Conservation (phyloP, 345 rosid species). For the Citrus glauca region DNA sequence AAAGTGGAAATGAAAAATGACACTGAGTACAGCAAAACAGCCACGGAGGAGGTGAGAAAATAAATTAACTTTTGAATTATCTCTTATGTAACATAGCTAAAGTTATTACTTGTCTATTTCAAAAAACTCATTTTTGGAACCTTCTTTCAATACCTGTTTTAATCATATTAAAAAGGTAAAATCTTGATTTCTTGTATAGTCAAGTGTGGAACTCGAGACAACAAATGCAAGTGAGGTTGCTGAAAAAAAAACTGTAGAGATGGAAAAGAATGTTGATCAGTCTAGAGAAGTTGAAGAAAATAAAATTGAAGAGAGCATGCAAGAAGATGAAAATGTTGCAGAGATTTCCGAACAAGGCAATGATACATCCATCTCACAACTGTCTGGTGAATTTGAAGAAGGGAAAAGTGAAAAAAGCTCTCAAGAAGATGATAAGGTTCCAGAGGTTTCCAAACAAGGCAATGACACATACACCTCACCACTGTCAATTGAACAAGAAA, state of each 20-base stretch:
- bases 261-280: background rate
- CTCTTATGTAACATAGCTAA: background rate
- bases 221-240: conserved; percentile 12
- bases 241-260: conserved; percentile 7
- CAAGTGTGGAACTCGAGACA: conserved; percentile 19
- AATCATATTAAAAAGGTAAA: background rate
- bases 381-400: background rate
- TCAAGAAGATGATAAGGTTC: background rate
- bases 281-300: background rate
- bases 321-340: background rate
- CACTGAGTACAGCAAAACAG: background rate
- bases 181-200: conserved; percentile 23
- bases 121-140: background rate
- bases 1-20: conserved; percentile 10
- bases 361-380: background rate
- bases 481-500: conserved; percentile 8
- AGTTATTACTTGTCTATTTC: background rate
- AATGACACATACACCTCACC: conserved; percentile 4
- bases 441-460: conserved; percentile 12
- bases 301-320: background rate
- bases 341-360: conserved; percentile 11
- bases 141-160: background rate
- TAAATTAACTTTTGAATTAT: background rate
- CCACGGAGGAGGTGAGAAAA: conserved; percentile 20
- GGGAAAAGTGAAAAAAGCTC: background rate